phyloP scores from a whole-genome alignment of 257 asterid species.

The Misopates orontium region DNA sequence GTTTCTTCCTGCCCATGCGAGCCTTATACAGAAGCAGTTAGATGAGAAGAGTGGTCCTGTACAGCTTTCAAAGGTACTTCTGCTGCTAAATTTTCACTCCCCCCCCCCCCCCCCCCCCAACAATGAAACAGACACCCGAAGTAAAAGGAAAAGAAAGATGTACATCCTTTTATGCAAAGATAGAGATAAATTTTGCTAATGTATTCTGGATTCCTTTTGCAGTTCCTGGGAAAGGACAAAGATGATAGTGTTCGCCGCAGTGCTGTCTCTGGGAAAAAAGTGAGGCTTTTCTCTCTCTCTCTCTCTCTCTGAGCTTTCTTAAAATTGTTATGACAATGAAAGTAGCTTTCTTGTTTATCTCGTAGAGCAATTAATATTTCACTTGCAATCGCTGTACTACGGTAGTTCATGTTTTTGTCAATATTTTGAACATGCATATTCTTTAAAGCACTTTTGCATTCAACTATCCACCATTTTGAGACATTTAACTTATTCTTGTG shows the following conservation, averaged over 20 bases:
- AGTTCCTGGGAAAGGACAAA: slow-evolving; percentile 81
- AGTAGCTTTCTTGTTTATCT: not conserved
- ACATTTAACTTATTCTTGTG: not conserved
- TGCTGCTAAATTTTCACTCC: slow-evolving; percentile 10
- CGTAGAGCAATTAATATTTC: not conserved
- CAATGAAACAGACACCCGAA: not conserved
- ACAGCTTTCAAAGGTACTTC: slow-evolving; percentile 85
- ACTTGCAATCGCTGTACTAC: not conserved
- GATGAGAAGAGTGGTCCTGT: slow-evolving; percentile 85
- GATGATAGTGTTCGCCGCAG: slow-evolving; percentile 92
- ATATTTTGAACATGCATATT: not conserved
- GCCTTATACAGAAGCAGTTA: slow-evolving; percentile 82
- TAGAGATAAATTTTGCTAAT: slow-evolving; percentile 22
- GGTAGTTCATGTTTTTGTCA: not conserved
- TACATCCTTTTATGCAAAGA: not conserved
- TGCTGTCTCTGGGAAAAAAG: slow-evolving; percentile 98
- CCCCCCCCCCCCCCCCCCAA: not conserved
- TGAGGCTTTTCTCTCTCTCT: slow-evolving; percentile 18
- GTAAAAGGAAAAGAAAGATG: not conserved
- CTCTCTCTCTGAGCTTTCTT: not conserved
- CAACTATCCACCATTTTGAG: not conserved
- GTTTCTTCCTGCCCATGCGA: slow-evolving; percentile 74
- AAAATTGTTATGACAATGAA: not conserved
- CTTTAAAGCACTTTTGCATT: not conserved
- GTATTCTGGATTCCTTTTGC: slow-evolving; percentile 26